phyloP scores from a whole-genome alignment of 1,139 yeast species.

The Lodderomyces orthopsilosis region DNA sequence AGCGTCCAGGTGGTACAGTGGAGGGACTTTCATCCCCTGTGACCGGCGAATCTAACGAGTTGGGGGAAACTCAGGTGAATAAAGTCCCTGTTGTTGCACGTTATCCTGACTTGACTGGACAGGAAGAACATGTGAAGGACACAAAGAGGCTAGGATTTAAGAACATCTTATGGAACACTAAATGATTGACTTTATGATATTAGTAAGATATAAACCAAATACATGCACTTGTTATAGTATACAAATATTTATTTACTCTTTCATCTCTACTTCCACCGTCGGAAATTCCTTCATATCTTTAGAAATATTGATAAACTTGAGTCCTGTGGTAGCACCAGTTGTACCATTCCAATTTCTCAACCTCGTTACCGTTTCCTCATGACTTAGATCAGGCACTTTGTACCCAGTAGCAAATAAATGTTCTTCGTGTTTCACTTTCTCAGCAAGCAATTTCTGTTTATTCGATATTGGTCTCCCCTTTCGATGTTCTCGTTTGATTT shows the following conservation, averaged over 20 bases:
- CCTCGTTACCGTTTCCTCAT: slow-evolving; percentile 54
- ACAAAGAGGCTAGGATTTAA: background rate
- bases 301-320: slow-evolving; percentile 45
- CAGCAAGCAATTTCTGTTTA: slow-evolving; percentile 66
- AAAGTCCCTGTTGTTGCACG: background rate
- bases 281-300: slow-evolving; percentile 31
- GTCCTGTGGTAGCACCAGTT: slow-evolving; percentile 69
- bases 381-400: slow-evolving; percentile 68
- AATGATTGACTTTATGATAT: background rate
- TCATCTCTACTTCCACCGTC: slow-evolving; percentile 25
- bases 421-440: slow-evolving; percentile 56
- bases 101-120: background rate
- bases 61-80: background rate
- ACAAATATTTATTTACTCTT: background rate
- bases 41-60: background rate
- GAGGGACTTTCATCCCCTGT: too few relatives aligned
- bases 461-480: slow-evolving; percentile 83
- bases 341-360: slow-evolving; percentile 79
- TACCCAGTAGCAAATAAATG: slow-evolving; percentile 69
- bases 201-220: background rate
- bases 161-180: slow-evolving; percentile 3
- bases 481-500: slow-evolving; percentile 59
- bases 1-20: background rate
- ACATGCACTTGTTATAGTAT: background rate
- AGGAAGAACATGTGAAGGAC: background rate